Base-by-base conservation (phyloP, 345 rosid genomes). In the Diplotaxis tenuifolia region DNA sequence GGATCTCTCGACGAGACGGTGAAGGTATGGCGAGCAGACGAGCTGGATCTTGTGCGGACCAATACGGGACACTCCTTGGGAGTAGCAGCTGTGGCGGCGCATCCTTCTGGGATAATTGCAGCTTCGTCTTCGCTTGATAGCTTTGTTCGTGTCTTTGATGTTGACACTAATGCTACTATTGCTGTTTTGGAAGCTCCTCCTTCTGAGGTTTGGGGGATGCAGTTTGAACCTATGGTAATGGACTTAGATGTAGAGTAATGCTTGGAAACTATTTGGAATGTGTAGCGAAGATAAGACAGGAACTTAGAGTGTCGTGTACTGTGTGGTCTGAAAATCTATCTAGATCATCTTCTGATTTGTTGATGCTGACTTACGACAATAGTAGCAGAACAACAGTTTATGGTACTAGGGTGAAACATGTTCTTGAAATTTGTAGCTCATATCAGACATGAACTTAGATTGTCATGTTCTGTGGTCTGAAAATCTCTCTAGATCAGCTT, bases 161-260 rank as follows among this genome's bases (percentile, higher is more conserved):
- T 92, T 14, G 96, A 95, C 50, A 92, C 97, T 63, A 92, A 90
- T 79, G 89, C 92, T 40, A 85, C 88, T 21, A 90, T 95, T 68
- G 97, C 98, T 40, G 82, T 89, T 55, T 84, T 95, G 55, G 98
- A 95, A 75, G 97, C 96, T 71, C 97, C 98, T 4, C 98, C 99
- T 7, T 90, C 98, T 18, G 98, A 95, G 81, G 94, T 92, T 60
- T 92, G 98, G 98, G 96, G 95, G 76, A 84, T 95, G 99, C 88
- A 86, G 79, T 95, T 95, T 74, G 84, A 92, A 71, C 92, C 99
- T 65, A 86, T 81, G 99, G 99, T 92, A 65, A 27, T n/a, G 1
- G 18, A 11, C 9, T 32, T 45, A 6, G 54, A 8, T 58, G 67
- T 42, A 14, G 18, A n/a, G 2, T 6, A 42, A n/a, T 42, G 18